Evolutionary conservation across 2,329 filamentous ascomycete genomes (phyloP), one percentile per base, ranked within the genome.

Genomic region (Alternaria sp.): DNA sequence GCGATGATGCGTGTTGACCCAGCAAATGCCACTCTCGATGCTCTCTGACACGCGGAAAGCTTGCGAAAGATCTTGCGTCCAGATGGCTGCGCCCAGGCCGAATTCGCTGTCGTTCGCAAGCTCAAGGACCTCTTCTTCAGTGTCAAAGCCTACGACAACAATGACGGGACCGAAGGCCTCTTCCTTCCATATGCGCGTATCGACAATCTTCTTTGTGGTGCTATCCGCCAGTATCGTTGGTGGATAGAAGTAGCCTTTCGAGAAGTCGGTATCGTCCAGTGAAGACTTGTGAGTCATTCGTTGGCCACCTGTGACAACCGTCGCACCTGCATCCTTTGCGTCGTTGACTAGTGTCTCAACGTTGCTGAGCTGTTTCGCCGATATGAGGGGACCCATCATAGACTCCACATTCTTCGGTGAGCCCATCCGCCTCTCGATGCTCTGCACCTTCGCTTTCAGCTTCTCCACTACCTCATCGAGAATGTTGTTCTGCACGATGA

Each of bases 331-430:
- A 28, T 67, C 60, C 13, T 73, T 63, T 10, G 75, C 81, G 44
- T 79, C 77, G 47, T 76, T 67, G 15, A 82, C 79, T 0, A 84
- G 73, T 4, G 65, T 66, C 17, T 68, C 65, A 0, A 83, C 80
- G 28, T 81, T 81, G 0, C 54, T 67, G 2, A 82, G 70, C 52
- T 84, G 85, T 68, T 82, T 84, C 6, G 81, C 82, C 0, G 88
- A 90, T 32, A 91, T 85, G 2, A 91, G 78, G 0, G 88, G 87
- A 0, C 89, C 89, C 85, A 91, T 91, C 77, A 86, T 86, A 0
- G 86, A 89, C 2, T 82, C 82, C 0, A 80, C 78, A 58, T 90
- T 87, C 4, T 77, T 81, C 0, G 88, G 88, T 5, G 85, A 83
- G 1, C 88, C 89, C 75, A 90, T 88, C 5, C 85, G 83, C 4